These are phyloP conservation scores for Amaranthus tricolor DNA, from an alignment of 179 eudicot species.

Conservation along the genomic window DNA sequence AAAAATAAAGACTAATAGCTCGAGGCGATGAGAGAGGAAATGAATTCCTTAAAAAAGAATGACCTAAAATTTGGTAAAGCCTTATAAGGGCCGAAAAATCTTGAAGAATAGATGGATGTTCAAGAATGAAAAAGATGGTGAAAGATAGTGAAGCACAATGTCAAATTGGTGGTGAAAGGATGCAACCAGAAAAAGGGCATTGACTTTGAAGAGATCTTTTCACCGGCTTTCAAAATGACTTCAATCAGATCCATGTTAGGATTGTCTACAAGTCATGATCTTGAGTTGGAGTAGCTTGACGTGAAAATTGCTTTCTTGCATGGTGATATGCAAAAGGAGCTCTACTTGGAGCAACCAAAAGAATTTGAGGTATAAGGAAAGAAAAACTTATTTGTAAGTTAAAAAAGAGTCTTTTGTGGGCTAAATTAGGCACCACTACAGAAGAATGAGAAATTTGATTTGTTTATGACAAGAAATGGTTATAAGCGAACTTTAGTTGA, in stretches of 20 bases:
- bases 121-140: constrained; percentile 6
- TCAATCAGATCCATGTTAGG: background rate
- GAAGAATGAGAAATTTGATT: too few relatives aligned
- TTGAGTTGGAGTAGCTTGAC: constrained; percentile 2
- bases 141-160: constrained; percentile 1
- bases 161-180: background rate
- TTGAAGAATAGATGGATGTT: background rate
- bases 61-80: too few relatives aligned
- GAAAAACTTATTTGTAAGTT: too few relatives aligned
- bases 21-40: too few relatives aligned
- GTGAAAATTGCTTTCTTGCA: background rate
- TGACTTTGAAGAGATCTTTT: constrained; percentile 4
- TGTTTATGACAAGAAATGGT: background rate
- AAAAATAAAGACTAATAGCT: too few relatives aligned
- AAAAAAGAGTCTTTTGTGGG: too few relatives aligned
- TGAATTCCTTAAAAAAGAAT: too few relatives aligned
- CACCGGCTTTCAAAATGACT: background rate
- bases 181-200: constrained; percentile 12
- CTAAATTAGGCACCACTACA: too few relatives aligned
- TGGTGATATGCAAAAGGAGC: too few relatives aligned
- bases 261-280: background rate
- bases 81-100: background rate
- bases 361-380: too few relatives aligned
- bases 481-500: background rate
- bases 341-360: too few relatives aligned